Percentiles rank a stretch among this genome's conserved stretches.
phyloP scores from a whole-genome alignment of 1,139 yeast species.

The Pichia sp. region DNA sequence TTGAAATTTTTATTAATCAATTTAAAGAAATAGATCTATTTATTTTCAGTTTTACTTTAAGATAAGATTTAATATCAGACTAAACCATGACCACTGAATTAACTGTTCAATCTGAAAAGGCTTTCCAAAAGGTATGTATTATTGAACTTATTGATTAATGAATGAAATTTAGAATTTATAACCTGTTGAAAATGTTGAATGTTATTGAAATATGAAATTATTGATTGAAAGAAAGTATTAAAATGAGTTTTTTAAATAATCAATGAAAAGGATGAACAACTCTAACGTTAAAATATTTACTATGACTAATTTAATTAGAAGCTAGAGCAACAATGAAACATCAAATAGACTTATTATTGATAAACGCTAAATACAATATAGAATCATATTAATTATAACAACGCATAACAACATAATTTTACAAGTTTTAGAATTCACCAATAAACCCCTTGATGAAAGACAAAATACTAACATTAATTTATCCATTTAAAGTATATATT shows the following conservation, averaged over 20 bases:
- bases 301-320: too few species aligned
- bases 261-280: background rate
- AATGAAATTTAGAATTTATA: background rate
- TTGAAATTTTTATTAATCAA: background rate
- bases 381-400: background rate
- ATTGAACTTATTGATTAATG: background rate
- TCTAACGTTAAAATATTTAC: too few species aligned
- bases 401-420: background rate
- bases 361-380: too few species aligned
- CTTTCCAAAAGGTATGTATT: constrained; percentile 96
- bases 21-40: background rate
- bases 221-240: too few species aligned
- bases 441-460: background rate
- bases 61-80: constrained; percentile 13
- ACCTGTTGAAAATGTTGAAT: background rate
- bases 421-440: background rate
- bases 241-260: background rate
- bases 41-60: background rate
- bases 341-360: background rate
- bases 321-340: background rate
- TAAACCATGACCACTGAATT: constrained; percentile 96
- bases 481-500: too few species aligned
- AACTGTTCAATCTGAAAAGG: constrained; percentile 99
- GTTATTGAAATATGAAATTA: background rate
- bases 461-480: constrained; percentile 7